Evolutionary conservation across 2,329 filamentous ascomycete genomes (phyloP).

Genomic region (Hymenotorrendiella dingleyae): DNA sequence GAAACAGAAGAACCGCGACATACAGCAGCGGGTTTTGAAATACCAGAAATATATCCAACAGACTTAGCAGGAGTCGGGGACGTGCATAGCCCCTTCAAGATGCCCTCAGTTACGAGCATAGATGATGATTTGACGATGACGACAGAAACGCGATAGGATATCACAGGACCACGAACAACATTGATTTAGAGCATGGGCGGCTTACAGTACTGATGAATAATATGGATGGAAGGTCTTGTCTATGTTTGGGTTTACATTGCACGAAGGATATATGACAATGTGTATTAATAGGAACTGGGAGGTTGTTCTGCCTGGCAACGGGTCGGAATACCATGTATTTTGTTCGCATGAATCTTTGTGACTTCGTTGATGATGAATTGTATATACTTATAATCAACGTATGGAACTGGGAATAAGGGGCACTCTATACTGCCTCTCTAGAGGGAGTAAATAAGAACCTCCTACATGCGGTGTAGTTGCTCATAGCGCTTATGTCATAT

Average conservation of each 20-base stretch:
- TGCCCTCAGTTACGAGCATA: slow-evolving; percentile 14
- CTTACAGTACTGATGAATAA: not conserved
- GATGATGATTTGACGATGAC: slow-evolving; percentile 25
- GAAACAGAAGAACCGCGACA: slow-evolving; percentile 16
- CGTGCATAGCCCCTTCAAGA: slow-evolving; percentile 13
- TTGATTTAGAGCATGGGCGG: not conserved
- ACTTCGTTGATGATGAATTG: not conserved
- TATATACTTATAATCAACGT: not conserved
- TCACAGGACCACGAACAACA: slow-evolving; percentile 1
- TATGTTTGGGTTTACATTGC: not conserved
- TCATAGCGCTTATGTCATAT: no score
- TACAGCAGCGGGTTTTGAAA: slow-evolving; percentile 18
- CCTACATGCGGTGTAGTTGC: no score
- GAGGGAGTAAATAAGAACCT: no score
- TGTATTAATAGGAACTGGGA: not conserved
- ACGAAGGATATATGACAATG: not conserved
- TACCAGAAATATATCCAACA: slow-evolving; percentile 5
- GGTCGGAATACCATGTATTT: not conserved
- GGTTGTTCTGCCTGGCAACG: not conserved
- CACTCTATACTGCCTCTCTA: no score
- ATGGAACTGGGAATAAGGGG: not conserved
- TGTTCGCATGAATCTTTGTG: no score
- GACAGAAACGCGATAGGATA: slow-evolving; percentile 2
- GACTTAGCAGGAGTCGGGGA: slow-evolving; percentile 24
- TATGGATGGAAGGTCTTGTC: not conserved